Evolutionary conservation across 768 basidiomycete species (phyloP), one percentile per base, ranked within the genome.

Genomic region (Kwoniella sp.): DNA sequence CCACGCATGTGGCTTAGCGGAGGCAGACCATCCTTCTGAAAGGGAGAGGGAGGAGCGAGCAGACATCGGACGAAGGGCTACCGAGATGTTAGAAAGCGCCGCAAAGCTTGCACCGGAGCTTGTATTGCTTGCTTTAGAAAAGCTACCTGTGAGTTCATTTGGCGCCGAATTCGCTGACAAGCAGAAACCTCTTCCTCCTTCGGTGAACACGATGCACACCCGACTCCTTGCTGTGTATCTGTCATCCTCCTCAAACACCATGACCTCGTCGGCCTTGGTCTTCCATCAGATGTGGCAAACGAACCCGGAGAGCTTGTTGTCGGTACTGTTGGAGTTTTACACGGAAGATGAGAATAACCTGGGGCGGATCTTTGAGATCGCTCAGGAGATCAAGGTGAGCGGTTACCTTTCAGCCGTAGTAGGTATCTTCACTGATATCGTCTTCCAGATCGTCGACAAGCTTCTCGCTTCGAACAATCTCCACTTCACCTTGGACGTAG

Each of bases 261-360:
- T 94, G 74, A 93, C 93, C 8, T 93, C 93, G 72, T 93, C 96
- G 73, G 92, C 96, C 71, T 86, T 99, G 11, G 93, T 97, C 62
- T 97, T 98, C 83, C 93, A 95, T 87, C 87, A 93, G 54, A 88
- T 99, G 61, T 94, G 92, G 90, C 91, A 94, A 75, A 89, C 91
- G 48, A 87, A 93, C 74, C 91, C 90, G 0, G 83, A 87, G 0
- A 91, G 93, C 79, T 86, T 98, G 56, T 89, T 92, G 4, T 86
- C 88, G 61, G 92, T 92, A 7, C 90, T 98, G 81, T 87, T 89
- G 30, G 91, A 93, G 68, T 94, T 93, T 77, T 96, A 98, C 81
- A 86, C 89, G 54, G 92, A 94, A 73, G 92, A 88, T 67, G 91
- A 92, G 45, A 85, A 93, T 60, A 96, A 98, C 77, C 92, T 98